phyloP scores from a whole-genome alignment of 176 grass and related monocot genomes.

The Cymbopogon citratus region DNA sequence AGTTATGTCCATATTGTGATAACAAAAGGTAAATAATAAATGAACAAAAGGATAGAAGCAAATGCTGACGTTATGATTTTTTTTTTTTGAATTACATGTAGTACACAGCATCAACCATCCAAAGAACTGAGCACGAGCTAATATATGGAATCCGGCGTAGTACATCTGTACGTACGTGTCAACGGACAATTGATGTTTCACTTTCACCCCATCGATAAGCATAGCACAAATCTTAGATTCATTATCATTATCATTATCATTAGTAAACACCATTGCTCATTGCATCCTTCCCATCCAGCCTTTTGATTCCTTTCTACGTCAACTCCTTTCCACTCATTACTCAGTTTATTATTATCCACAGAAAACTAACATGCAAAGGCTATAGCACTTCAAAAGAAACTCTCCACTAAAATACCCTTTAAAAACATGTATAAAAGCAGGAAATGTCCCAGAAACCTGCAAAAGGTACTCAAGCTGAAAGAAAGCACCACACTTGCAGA shows the following conservation, averaged over 20 bases:
- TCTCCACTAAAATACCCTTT: constrained; percentile 5
- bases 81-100: not conserved
- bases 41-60: not conserved
- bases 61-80: not conserved
- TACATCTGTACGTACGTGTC: not conserved
- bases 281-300: not conserved
- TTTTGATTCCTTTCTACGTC: constrained; percentile 7
- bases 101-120: not conserved
- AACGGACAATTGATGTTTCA: not conserved
- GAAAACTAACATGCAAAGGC: constrained; percentile 4
- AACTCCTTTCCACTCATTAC: not conserved
- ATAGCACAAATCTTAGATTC: not conserved
- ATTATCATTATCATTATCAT: too few relatives aligned
- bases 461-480: constrained; percentile 4
- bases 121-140: not conserved
- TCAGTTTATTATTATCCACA: not conserved
- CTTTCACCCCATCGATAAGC: not conserved
- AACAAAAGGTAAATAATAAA: not conserved
- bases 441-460: constrained; percentile 21
- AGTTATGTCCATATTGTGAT: not conserved
- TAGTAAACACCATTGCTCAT: not conserved
- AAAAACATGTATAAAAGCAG: constrained; percentile 21
- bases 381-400: not conserved
- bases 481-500: constrained; percentile 5
- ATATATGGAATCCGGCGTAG: too few relatives aligned